Evolutionary conservation across 495 filamentous ascomycete species (phyloP).

Genomic region (Astrothelium subdiscretum): DNA sequence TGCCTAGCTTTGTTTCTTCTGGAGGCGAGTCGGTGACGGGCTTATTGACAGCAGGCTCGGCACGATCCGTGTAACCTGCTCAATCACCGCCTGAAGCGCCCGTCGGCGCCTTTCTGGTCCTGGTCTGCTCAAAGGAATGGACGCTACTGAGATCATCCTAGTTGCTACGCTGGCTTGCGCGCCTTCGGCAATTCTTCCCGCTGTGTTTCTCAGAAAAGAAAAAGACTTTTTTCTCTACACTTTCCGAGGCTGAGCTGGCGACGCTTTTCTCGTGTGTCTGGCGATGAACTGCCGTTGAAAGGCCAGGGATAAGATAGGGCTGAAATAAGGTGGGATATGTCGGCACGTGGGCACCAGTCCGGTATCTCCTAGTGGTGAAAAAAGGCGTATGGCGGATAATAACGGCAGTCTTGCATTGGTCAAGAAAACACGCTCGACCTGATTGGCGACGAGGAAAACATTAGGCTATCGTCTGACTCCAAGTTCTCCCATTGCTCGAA

Average conservation of each 20-base stretch:
- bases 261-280: not conserved
- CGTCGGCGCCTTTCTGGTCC: not conserved
- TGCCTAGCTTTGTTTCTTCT: not conserved
- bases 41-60: not conserved
- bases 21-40: not conserved
- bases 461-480: not conserved
- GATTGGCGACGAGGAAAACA: not conserved
- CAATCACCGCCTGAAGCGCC: not conserved
- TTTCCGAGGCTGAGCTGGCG: not conserved
- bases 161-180: not conserved
- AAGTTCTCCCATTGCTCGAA: not conserved
- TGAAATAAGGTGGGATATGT: no score
- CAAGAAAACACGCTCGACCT: not conserved
- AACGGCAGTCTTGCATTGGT: not conserved
- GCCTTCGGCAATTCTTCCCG: not conserved
- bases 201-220: not conserved
- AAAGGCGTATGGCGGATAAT: not conserved
- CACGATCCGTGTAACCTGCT: not conserved
- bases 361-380: not conserved
- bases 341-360: not conserved
- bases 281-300: not conserved
- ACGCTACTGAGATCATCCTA: not conserved
- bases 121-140: not conserved
- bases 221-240: not conserved
- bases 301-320: not conserved